A percentile compares a stretch with the other conserved stretches of the same genome.
phyloP scores from a whole-genome alignment of 1,284 basidiomycete species.

The Pyrrhoderma noxium region DNA sequence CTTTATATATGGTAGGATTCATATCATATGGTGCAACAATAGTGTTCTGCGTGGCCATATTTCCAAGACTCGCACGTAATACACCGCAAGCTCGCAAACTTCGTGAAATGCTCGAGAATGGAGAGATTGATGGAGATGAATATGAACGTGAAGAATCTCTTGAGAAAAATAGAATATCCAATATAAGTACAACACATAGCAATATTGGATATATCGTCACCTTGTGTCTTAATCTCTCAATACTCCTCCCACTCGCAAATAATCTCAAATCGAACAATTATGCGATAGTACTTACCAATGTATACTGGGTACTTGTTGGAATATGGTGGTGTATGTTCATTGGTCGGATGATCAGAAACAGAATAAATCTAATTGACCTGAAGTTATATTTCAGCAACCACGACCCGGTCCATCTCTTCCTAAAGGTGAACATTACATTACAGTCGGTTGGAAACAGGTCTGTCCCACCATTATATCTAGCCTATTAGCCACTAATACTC shows the following conservation, averaged over 20 bases:
- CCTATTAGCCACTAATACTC: not conserved
- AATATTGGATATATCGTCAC: slow-evolving; percentile 70
- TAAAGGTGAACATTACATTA: slow-evolving; percentile 62
- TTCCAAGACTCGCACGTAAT: slow-evolving; percentile 78
- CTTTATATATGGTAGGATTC: slow-evolving; percentile 75
- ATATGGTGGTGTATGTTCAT: slow-evolving; percentile 74
- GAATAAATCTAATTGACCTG: not conserved
- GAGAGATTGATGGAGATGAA: slow-evolving; percentile 50
- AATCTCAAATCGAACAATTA: slow-evolving; percentile 71
- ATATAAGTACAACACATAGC: slow-evolving; percentile 74
- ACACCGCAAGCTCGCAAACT: slow-evolving; percentile 59
- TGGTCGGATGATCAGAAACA: not conserved
- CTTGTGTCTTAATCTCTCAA: slow-evolving; percentile 59
- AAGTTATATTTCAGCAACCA: slow-evolving; percentile 58
- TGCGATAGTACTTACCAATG: slow-evolving; percentile 56
- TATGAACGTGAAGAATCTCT: slow-evolving; percentile 73
- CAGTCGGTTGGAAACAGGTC: slow-evolving; percentile 77
- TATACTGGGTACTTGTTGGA: slow-evolving; percentile 67
- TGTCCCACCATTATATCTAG: not conserved
- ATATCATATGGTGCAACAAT: slow-evolving; percentile 70
- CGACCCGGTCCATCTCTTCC: slow-evolving; percentile 71
- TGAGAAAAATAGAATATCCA: slow-evolving; percentile 80
- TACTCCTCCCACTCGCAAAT: slow-evolving; percentile 62
- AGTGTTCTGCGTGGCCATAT: slow-evolving; percentile 77
- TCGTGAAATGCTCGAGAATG: slow-evolving; percentile 49